phyloP scores from a whole-genome alignment of 345 rosid genomes.

The Eucalyptus virginea region DNA sequence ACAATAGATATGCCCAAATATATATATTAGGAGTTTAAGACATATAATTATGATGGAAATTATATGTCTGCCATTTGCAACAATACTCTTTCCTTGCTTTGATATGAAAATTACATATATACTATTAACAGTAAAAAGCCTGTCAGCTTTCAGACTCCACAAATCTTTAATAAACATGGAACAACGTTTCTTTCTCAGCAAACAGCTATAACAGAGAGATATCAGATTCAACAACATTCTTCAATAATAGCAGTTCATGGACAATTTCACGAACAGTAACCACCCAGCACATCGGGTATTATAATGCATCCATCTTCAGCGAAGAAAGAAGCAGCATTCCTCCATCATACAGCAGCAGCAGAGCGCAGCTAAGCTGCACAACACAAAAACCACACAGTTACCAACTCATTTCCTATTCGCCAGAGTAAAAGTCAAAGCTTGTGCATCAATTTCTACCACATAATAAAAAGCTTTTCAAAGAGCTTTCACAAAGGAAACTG shows the following conservation, averaged over 20 bases:
- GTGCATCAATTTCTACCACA: not conserved
- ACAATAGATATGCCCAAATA: not conserved
- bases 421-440: not conserved
- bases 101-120: not conserved
- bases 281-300: not conserved
- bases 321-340: constrained; percentile 24
- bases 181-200: not conserved
- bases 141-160: not conserved
- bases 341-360: constrained; percentile 37
- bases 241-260: not conserved
- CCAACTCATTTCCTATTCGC: not conserved
- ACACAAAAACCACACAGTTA: not conserved
- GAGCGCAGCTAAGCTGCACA: constrained; percentile 20
- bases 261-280: not conserved
- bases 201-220: not conserved
- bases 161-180: not conserved
- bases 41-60: not conserved
- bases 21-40: not conserved
- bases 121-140: not conserved
- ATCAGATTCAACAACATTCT: not conserved
- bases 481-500: not conserved
- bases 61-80: not conserved
- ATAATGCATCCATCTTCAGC: not conserved
- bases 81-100: not conserved
- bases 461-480: not conserved